A percentile compares a stretch with the other conserved stretches of the same genome.
phyloP scores from a whole-genome alignment of 1,139 yeast species.

The Kodamaea fungicola region DNA sequence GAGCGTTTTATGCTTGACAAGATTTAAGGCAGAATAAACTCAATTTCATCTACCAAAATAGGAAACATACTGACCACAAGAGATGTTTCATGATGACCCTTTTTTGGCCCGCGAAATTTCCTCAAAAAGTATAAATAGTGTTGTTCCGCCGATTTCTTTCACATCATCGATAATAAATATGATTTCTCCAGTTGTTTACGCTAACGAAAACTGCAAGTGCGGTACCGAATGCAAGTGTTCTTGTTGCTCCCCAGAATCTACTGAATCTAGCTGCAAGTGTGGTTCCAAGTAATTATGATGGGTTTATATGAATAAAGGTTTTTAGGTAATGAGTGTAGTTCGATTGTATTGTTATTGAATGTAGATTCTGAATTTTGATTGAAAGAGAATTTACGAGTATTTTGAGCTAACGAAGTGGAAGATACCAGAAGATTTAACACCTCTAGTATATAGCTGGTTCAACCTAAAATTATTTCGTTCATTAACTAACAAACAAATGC shows the following conservation, averaged over 20 bases:
- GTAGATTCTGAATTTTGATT: no score
- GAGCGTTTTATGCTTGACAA: no score
- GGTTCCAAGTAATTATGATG: conserved; percentile 14
- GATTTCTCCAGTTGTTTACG: conserved; percentile 15
- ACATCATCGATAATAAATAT: conserved; percentile 3
- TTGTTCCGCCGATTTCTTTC: conserved; percentile 6
- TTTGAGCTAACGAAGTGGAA: no score
- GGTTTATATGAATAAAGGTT: no score
- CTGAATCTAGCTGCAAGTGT: conserved; percentile 19
- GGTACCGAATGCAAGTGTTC: conserved; percentile 25
- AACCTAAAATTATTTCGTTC: no score
- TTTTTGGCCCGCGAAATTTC: conserved; percentile 4
- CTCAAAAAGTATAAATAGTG: conserved; percentile 7
- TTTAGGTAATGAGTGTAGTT: no score
- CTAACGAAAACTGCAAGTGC: conserved; percentile 20
- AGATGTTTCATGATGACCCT: not conserved
- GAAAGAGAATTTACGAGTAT: no score
- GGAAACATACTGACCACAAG: not conserved
- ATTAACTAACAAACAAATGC: not conserved
- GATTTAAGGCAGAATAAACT: no score
- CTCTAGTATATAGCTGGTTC: no score
- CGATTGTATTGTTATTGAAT: no score
- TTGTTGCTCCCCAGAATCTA: conserved; percentile 18
- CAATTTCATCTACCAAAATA: no score
- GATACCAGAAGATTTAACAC: no score